Percentiles rank a stretch among this genome's conserved stretches.
phyloP scores from a whole-genome alignment of 169 alveolate genomes.

The Eimeria zaria region DNA sequence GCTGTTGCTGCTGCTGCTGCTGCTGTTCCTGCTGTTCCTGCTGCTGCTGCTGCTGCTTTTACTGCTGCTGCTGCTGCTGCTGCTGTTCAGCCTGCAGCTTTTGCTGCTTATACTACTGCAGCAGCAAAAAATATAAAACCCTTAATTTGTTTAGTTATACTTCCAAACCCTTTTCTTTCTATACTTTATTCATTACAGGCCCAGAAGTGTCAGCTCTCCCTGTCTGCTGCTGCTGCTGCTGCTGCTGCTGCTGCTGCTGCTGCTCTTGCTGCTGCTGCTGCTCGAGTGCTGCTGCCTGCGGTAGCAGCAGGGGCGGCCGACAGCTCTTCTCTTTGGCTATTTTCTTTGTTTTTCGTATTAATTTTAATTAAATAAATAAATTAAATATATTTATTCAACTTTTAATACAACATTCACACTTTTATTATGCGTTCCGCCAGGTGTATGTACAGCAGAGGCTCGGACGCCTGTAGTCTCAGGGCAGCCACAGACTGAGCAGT shows the following conservation, averaged over 20 bases:
- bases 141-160: neutral
- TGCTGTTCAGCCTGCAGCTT: neutral
- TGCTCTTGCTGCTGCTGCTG: slow-evolving; percentile 9
- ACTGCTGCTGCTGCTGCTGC: slow-evolving; percentile 21
- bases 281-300: neutral
- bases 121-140: neutral
- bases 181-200: neutral
- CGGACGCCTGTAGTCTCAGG: too few species aligned
- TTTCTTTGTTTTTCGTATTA: neutral
- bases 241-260: slow-evolving; percentile 20
- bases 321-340: neutral
- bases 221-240: neutral
- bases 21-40: neutral
- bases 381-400: neutral
- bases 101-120: neutral
- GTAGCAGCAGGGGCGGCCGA: neutral
- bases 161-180: neutral
- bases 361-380: neutral
- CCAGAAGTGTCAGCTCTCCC: neutral
- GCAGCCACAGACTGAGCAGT: too few species aligned
- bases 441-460: too few species aligned
- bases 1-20: too few species aligned
- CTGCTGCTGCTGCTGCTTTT: slow-evolving; percentile 18
- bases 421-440: too few species aligned
- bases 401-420: neutral